These are phyloP conservation scores for Verticillium zaregamsianum DNA, from an alignment of 2,329 filamentous ascomycete genomes.

Conservation along the genomic window DNA sequence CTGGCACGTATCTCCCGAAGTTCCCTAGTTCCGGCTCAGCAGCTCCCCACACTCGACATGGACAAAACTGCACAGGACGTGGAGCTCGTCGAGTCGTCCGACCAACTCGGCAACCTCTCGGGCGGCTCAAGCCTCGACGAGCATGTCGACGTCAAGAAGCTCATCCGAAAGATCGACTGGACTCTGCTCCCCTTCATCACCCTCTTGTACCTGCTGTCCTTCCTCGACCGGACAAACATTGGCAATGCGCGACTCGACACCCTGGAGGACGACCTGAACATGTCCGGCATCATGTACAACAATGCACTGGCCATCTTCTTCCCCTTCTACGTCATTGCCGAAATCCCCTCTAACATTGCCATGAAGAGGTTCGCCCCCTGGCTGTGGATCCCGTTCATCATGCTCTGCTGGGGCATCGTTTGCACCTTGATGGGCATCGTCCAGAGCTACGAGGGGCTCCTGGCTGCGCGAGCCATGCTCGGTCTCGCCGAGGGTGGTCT, in stretches of 20 bases:
- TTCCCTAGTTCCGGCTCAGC: too few relatives aligned
- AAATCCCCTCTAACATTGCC: conserved; percentile 45
- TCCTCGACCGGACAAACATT: conserved; percentile 49
- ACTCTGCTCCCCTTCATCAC: conserved; percentile 55
- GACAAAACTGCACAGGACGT: not conserved
- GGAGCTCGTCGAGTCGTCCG: not conserved
- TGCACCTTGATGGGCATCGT: conserved; percentile 75
- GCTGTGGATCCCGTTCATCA: conserved; percentile 73
- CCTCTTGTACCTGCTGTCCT: conserved; percentile 47
- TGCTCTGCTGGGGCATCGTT: conserved; percentile 77
- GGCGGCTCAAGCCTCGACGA: not conserved
- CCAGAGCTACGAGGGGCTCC: conserved; percentile 69
- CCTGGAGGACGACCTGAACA: conserved; percentile 34
- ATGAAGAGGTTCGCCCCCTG: conserved; percentile 44
- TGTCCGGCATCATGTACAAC: conserved; percentile 30
- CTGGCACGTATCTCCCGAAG: too few relatives aligned
- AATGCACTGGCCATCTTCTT: conserved; percentile 56
- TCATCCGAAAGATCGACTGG: conserved; percentile 49
- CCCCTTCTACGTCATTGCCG: conserved; percentile 61
- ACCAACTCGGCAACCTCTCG: not conserved
- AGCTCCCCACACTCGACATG: not conserved
- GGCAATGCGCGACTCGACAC: conserved; percentile 42
- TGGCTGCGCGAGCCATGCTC: conserved; percentile 80
- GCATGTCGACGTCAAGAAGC: conserved; percentile 24
- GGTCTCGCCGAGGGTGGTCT: conserved; percentile 73